Evolutionary conservation across 2,329 filamentous ascomycete genomes (phyloP).

Genomic region (Ceratocystiopsis sp.): DNA sequence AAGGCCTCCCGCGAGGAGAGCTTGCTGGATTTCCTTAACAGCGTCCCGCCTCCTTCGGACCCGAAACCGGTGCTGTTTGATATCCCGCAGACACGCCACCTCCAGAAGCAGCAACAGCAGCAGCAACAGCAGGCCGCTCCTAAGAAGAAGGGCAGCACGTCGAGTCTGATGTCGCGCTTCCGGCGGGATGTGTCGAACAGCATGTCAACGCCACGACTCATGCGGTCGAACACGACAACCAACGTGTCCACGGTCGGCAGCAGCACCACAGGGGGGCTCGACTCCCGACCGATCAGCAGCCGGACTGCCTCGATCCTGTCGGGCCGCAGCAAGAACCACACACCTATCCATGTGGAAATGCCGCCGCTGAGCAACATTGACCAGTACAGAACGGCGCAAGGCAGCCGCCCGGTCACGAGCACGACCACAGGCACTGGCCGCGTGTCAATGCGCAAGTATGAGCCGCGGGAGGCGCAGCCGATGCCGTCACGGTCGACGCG

Average conservation of each 20-base stretch:
- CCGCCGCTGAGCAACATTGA: conserved; percentile 24
- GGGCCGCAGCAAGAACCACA: conserved; percentile 21
- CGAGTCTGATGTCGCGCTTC: conserved; percentile 45
- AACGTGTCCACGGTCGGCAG: conserved; percentile 2
- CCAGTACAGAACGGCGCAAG: conserved; percentile 2
- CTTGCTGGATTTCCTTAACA: conserved; percentile 56
- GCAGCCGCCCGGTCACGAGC: conserved; percentile 1
- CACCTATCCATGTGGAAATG: conserved; percentile 35
- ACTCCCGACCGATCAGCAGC: conserved; percentile 22
- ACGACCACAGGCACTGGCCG: conserved; percentile 13
- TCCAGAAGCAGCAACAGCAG: conserved; percentile 1
- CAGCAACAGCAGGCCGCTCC: conserved; percentile 18
- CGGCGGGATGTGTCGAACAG: conserved; percentile 8
- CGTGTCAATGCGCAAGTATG: conserved; percentile 39
- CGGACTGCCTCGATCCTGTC: conserved; percentile 16
- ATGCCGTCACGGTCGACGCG: conserved; percentile 31
- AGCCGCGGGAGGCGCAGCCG: conserved; percentile 34
- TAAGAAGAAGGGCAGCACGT: conserved; percentile 48
- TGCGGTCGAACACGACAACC: neutral
- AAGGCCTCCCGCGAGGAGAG: conserved; percentile 42
- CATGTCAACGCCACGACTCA: neutral
- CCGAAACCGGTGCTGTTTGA: conserved; percentile 20
- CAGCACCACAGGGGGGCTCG: conserved; percentile 13
- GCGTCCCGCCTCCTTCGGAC: conserved; percentile 46
- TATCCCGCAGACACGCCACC: conserved; percentile 17